Evolutionary conservation across 2,329 filamentous ascomycete genomes (phyloP).

Genomic region (Alternaria gansuensis): DNA sequence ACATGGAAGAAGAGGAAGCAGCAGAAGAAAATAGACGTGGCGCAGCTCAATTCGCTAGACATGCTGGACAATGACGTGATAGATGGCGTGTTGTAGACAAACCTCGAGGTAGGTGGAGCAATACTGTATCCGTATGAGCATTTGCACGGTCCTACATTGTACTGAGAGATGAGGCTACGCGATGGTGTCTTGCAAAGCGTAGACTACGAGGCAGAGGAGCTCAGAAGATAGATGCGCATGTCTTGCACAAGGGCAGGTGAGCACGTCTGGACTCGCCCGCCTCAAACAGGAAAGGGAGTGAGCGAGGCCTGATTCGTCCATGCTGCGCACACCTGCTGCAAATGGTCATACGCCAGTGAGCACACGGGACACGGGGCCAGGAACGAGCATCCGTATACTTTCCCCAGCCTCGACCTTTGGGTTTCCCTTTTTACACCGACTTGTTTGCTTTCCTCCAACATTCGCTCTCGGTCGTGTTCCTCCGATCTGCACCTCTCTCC

Average conservation of each 20-base stretch:
- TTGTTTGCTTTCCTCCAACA: not conserved
- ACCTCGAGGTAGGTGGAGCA: constrained; percentile 1
- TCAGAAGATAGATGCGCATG: constrained; percentile 25
- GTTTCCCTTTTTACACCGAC: constrained; percentile 15
- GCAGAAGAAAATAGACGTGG: constrained; percentile 5
- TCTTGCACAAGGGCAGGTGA: constrained; percentile 38
- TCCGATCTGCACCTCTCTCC: constrained; percentile 14
- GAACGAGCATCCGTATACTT: constrained; percentile 30
- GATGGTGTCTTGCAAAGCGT: constrained; percentile 18
- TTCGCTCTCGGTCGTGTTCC: constrained; percentile 9
- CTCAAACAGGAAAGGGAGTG: constrained; percentile 32
- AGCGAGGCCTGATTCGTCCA: constrained; percentile 40
- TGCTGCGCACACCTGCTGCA: constrained; percentile 34
- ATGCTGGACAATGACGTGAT: constrained; percentile 27
- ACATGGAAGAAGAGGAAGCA: not conserved
- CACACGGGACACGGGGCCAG: constrained; percentile 36
- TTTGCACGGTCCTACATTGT: not conserved
- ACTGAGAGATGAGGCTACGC: constrained; percentile 2
- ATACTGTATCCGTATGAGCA: not conserved
- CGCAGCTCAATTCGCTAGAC: constrained; percentile 4
- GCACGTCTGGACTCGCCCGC: constrained; percentile 36
- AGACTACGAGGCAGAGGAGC: constrained; percentile 18
- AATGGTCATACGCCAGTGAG: constrained; percentile 35
- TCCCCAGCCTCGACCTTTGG: constrained; percentile 15
- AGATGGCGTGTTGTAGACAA: constrained; percentile 13